Evolutionary conservation across 2,329 filamentous ascomycete species (phyloP).

Genomic region (Grosmannia penicillata): DNA sequence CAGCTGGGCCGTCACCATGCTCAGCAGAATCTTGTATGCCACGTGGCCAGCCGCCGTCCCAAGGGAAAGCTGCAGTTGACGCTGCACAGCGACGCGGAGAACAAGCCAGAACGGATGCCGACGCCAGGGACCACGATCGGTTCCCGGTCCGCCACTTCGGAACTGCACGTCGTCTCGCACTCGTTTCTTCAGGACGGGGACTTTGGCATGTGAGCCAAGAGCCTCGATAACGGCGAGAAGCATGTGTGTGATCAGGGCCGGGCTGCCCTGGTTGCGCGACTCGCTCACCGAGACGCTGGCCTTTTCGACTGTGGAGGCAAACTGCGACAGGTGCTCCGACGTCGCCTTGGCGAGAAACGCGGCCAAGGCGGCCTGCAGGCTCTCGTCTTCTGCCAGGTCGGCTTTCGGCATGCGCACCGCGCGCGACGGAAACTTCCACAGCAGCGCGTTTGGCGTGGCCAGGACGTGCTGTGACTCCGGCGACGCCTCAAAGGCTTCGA

Average conservation of each 20-base stretch:
- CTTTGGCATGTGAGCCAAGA: conserved; percentile 25
- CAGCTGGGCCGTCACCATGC: conserved; percentile 28
- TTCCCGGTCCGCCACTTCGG: conserved; percentile 11
- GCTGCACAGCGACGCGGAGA: conserved; percentile 40
- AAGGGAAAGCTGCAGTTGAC: conserved; percentile 28
- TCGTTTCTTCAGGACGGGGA: conserved; percentile 34
- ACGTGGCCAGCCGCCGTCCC: conserved; percentile 26
- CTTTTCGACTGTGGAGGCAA: conserved; percentile 37
- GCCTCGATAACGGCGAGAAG: conserved; percentile 45
- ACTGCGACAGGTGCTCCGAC: conserved; percentile 21
- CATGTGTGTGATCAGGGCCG: conserved; percentile 42
- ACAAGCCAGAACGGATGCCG: conserved; percentile 47
- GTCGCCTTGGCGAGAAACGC: conserved; percentile 41
- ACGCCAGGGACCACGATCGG: conserved; percentile 39
- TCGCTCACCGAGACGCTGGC: conserved; percentile 33
- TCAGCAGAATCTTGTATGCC: conserved; percentile 43
- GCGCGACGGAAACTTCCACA: conserved; percentile 44
- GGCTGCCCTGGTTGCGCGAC: conserved; percentile 40
- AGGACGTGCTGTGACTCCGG: conserved; percentile 36
- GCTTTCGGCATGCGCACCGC: conserved; percentile 29
- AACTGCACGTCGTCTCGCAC: conserved; percentile 49
- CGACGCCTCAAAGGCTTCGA: conserved; percentile 46
- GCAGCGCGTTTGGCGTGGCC: conserved; percentile 31
- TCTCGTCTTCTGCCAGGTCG: conserved; percentile 12
- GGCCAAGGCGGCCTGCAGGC: conserved; percentile 32